Evolutionary conservation across 163 green algal species (phyloP), one percentile per base, ranked within the genome.

Genomic region (Volvox carteri): DNA sequence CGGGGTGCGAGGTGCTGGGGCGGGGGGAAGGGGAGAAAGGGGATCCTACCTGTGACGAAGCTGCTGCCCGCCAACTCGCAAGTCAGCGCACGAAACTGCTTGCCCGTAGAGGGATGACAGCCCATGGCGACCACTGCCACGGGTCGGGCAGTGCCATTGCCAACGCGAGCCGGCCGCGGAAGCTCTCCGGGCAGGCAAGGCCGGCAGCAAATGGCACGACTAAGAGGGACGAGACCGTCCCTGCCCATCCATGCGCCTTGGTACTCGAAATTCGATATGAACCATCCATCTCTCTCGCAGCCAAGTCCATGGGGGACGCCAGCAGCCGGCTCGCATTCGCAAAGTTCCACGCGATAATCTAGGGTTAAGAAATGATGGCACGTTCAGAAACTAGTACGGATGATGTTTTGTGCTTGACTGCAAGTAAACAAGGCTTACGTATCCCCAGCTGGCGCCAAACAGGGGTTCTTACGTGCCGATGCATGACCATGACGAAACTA

Each of bases 261-360:
- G 30, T 92, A 92, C 81, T 97, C 93, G 68, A 95, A 97, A 80
- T 88, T 91, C 48, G 90, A 93, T 21, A 97, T 90, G 73, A 97
- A 97, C 91, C 92, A 96, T 37, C 95, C 95, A 65, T 96, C 92
- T 78, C 94, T 96, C 11, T 94, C 92, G 74, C 95, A 98, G 16
- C 89, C 93, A 1, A 98, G 92, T 25, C 94, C 95, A 44, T 91
- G 83, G 19, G 95, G 94, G 1, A 78, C 48, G 23, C 95, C 95
- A 3, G 72, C 79, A 0, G 95, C 95, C 0, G 73, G 56, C 78
- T 97, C 91, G 90, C 95, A 98, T 9, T 98, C 95, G 76, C 95
- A 98, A 0, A 97, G 90, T 19, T 87, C 74, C 39, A 97, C 23
- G 21, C 50, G 73, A 65, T 56, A n/a, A 0, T 80, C 73, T 80